These are phyloP conservation scores for Coprinopsis cinerea DNA, from an alignment of 768 basidiomycete genomes.

Conservation along the genomic window DNA sequence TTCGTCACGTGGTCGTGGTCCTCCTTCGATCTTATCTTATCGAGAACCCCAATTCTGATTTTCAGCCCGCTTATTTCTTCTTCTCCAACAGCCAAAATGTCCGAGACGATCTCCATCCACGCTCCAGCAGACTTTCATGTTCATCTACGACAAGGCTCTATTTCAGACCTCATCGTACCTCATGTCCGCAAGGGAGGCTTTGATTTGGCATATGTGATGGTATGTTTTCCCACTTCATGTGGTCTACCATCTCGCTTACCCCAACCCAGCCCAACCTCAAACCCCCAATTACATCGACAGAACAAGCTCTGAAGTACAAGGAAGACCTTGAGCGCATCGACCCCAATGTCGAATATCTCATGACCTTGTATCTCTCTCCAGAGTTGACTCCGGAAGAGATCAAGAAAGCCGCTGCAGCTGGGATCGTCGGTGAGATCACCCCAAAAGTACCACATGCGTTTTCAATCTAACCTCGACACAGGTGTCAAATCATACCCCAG, in stretches of 20 bases:
- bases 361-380: slow-evolving; percentile 94
- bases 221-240: slow-evolving; percentile 25
- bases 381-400: slow-evolving; percentile 89
- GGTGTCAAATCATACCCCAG: slow-evolving; percentile 96
- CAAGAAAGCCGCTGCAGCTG: slow-evolving; percentile 77
- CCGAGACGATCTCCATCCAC: slow-evolving; percentile 32
- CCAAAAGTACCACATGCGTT: not conserved
- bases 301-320: slow-evolving; percentile 78
- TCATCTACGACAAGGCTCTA: slow-evolving; percentile 83
- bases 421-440: slow-evolving; percentile 53
- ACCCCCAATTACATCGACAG: slow-evolving; percentile 82
- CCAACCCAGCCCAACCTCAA: slow-evolving; percentile 77
- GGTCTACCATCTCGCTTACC: slow-evolving; percentile 9
- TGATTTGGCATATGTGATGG: slow-evolving; percentile 94
- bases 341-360: slow-evolving; percentile 77
- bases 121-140: slow-evolving; percentile 94
- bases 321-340: slow-evolving; percentile 68
- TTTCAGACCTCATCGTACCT: slow-evolving; percentile 80
- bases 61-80: not conserved
- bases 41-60: not conserved
- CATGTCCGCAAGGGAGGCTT: slow-evolving; percentile 91
- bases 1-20: slow-evolving; percentile 32
- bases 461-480: slow-evolving; percentile 13
- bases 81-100: slow-evolving; percentile 20
- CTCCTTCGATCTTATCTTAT: slow-evolving; percentile 24